Percentiles rank a stretch among this genome's conserved stretches.
Evolutionary conservation across 2,329 filamentous ascomycete species (phyloP).

Genomic region (Ilyonectria sp.): DNA sequence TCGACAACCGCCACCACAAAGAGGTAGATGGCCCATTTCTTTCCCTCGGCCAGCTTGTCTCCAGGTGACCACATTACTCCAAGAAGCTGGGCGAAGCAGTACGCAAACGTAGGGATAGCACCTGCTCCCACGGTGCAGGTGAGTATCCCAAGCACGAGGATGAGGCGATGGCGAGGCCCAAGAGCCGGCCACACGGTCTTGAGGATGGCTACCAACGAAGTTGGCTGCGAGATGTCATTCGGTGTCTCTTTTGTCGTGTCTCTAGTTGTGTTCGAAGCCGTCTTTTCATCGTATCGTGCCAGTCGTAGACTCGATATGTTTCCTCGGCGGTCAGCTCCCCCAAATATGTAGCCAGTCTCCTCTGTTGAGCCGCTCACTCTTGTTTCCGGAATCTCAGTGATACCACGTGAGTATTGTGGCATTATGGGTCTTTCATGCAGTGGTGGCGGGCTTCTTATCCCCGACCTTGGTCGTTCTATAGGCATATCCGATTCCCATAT

Average conservation of each 20-base stretch:
- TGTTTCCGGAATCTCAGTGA: constrained; percentile 24
- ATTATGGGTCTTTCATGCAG: constrained; percentile 37
- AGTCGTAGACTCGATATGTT: constrained; percentile 38
- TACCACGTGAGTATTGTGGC: constrained; percentile 26
- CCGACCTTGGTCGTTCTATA: constrained; percentile 15
- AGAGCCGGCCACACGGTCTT: constrained; percentile 80
- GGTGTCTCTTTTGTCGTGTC: background rate
- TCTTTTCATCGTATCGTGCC: background rate
- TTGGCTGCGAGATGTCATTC: constrained; percentile 23
- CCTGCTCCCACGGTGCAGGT: constrained; percentile 76
- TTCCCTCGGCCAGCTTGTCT: constrained; percentile 64
- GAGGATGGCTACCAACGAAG: constrained; percentile 46
- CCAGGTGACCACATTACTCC: constrained; percentile 74
- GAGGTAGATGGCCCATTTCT: constrained; percentile 79
- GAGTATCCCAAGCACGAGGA: constrained; percentile 73
- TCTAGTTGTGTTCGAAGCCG: background rate
- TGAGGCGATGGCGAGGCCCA: constrained; percentile 62
- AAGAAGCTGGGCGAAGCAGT: constrained; percentile 80
- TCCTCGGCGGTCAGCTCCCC: constrained; percentile 51
- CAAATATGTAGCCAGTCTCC: constrained; percentile 39
- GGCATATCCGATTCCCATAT: constrained; percentile 38
- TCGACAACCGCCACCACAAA: constrained; percentile 78
- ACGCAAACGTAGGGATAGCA: constrained; percentile 82
- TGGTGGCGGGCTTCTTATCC: constrained; percentile 1
- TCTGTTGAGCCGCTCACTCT: constrained; percentile 22